Conservation (phyloP, 257 asterid genomes). For the Datura wrightii region DNA sequence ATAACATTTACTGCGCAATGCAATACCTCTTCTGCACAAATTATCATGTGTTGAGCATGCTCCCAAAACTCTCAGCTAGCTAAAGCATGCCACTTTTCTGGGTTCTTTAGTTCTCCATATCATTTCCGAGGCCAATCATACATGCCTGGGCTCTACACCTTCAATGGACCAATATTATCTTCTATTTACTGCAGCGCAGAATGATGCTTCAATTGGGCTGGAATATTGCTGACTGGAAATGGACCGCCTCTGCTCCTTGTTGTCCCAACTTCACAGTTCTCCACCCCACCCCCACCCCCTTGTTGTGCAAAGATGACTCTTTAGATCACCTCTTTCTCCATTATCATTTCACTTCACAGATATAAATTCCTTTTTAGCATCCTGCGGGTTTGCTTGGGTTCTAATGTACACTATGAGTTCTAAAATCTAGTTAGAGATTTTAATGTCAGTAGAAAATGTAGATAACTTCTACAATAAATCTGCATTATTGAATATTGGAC, state of each 20-base stretch:
- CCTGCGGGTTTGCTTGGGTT: neutral
- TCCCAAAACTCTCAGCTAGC: conserved; percentile 3
- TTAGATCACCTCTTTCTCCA: conserved; percentile 1
- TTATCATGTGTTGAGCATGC: neutral
- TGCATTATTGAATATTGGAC: neutral
- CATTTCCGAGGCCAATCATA: neutral
- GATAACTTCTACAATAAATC: neutral
- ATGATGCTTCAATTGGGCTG: neutral
- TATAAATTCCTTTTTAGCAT: neutral
- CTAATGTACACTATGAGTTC: neutral
- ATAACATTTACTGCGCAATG: neutral
- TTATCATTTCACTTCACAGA: neutral
- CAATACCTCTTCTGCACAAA: neutral
- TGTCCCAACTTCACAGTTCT: neutral
- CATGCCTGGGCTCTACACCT: neutral
- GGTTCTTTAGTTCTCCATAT: neutral
- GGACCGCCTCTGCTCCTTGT: neutral
- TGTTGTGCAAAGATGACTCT: neutral
- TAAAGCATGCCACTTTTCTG: neutral
- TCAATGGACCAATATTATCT: neutral
- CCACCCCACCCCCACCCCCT: neutral
- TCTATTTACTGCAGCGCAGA: neutral
- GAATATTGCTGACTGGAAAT: neutral
- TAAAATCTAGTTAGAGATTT: neutral
- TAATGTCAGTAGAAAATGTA: neutral